phyloP scores from a whole-genome alignment of 2,329 filamentous ascomycete genomes.

The Monosporascus sp. region DNA sequence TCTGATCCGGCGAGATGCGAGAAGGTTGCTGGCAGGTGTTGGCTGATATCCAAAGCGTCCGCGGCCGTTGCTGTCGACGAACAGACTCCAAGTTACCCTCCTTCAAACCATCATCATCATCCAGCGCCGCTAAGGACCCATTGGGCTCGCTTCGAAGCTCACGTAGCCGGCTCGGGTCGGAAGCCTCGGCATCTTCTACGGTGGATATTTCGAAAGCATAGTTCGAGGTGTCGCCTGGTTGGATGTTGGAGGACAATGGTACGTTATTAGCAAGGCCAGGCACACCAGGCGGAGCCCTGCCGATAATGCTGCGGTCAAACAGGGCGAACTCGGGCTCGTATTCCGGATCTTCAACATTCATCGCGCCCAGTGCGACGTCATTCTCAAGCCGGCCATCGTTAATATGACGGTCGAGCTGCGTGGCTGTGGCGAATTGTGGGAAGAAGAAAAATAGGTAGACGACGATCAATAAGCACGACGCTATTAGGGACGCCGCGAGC shows the following conservation, averaged over 20 bases:
- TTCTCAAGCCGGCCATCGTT: slow-evolving; percentile 13
- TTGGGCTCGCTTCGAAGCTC: slow-evolving; percentile 21
- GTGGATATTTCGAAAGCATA: slow-evolving; percentile 59
- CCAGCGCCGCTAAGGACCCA: slow-evolving; percentile 7
- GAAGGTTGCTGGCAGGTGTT: slow-evolving; percentile 79
- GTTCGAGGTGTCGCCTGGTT: slow-evolving; percentile 54
- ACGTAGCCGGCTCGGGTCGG: slow-evolving; percentile 9
- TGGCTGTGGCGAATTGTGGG: slow-evolving; percentile 56
- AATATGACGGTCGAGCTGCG: slow-evolving; percentile 36
- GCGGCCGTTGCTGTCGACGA: slow-evolving; percentile 27
- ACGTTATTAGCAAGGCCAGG: slow-evolving; percentile 60
- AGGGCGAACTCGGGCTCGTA: slow-evolving; percentile 59
- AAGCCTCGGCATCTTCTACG: slow-evolving; percentile 36
- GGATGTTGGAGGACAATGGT: slow-evolving; percentile 52
- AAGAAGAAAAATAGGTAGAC: slow-evolving; percentile 57
- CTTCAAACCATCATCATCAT: slow-evolving; percentile 14
- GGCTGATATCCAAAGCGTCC: slow-evolving; percentile 70
- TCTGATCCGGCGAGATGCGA: slow-evolving; percentile 42
- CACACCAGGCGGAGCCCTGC: slow-evolving; percentile 49
- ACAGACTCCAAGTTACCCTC: slow-evolving; percentile 9
- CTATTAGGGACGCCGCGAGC: slow-evolving; percentile 60
- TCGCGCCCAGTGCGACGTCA: slow-evolving; percentile 9
- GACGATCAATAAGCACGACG: slow-evolving; percentile 52
- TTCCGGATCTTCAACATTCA: slow-evolving; percentile 18
- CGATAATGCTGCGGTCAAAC: slow-evolving; percentile 58